These are phyloP conservation scores for Barnettozyma sp. DNA, from an alignment of 805 yeast genomes.

Conservation along the genomic window DNA sequence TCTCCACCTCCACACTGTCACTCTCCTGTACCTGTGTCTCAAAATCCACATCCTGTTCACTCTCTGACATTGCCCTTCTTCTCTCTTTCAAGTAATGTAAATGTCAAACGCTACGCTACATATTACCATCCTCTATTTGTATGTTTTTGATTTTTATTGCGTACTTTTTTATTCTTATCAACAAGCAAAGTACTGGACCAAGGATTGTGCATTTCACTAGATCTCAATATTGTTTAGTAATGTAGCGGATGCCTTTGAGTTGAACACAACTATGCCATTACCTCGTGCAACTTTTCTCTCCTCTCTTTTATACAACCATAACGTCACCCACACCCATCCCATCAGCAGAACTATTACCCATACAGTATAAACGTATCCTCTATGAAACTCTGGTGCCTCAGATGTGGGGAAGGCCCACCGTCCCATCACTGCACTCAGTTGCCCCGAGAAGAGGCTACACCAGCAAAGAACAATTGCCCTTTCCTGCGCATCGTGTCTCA, in stretches of 20 bases:
- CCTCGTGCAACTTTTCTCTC: conserved; percentile 30
- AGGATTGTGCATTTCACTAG: too few relatives aligned
- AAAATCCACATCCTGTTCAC: conserved; percentile 33
- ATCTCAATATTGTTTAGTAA: background rate
- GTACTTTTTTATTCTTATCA: too few relatives aligned
- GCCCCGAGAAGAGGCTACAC: conserved; percentile 44
- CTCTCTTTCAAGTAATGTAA: conserved; percentile 33
- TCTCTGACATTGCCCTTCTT: conserved; percentile 25
- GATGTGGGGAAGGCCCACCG: conserved; percentile 29
- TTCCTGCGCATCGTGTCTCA: conserved; percentile 46
- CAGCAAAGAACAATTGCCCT: conserved; percentile 44
- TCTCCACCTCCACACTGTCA: too few relatives aligned
- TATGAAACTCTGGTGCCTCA: conserved; percentile 47
- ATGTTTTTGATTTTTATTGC: too few relatives aligned
- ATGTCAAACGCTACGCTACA: conserved; percentile 7
- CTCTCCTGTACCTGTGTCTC: conserved; percentile 23
- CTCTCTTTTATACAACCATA: conserved; percentile 32
- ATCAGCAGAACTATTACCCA: conserved; percentile 23
- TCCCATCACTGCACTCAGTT: conserved; percentile 46
- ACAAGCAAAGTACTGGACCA: too few relatives aligned
- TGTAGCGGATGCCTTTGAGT: conserved; percentile 10
- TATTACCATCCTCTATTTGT: too few relatives aligned
- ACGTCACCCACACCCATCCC: conserved; percentile 19
- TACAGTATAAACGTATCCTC: conserved; percentile 44
- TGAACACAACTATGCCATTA: conserved; percentile 32